Conservation (phyloP, 208 protist genomes). For the Trypanosoma platydactyli region DNA sequence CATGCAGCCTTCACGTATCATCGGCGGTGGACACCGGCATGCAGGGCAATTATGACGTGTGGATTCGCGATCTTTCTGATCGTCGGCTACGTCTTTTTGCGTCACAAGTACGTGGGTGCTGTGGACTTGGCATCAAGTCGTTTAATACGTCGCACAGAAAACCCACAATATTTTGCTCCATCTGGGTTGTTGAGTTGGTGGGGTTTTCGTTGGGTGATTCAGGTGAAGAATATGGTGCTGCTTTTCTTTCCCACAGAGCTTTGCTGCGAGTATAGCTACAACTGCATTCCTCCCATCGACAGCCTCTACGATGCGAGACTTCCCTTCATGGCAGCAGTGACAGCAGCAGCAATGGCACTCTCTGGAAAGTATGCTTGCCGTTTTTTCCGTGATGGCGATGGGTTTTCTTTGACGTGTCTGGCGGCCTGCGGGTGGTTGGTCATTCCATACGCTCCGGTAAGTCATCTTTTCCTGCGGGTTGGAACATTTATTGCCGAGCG, state of each 20-base stretch:
- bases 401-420: constrained; percentile 2
- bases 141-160: constrained; percentile 76
- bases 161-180: constrained; percentile 74
- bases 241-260: constrained; percentile 79
- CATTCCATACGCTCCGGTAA: constrained; percentile 77
- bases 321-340: constrained; percentile 25
- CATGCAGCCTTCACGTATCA: constrained; percentile 46
- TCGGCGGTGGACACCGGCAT: constrained; percentile 18
- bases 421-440: constrained; percentile 50
- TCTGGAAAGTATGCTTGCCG: constrained; percentile 21
- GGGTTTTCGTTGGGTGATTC: constrained; percentile 57
- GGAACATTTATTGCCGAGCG: constrained; percentile 89
- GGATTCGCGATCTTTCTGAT: constrained; percentile 27
- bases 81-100: constrained; percentile 56
- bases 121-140: constrained; percentile 45
- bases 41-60: constrained; percentile 8
- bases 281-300: constrained; percentile 77
- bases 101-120: constrained; percentile 41
- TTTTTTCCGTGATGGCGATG: constrained; percentile 14
- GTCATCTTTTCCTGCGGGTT: constrained; percentile 78
- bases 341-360: constrained; percentile 11
- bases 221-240: constrained; percentile 81
- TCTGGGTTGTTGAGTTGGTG: constrained; percentile 38
- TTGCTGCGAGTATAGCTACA: constrained; percentile 90
- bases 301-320: constrained; percentile 41